phyloP scores from a whole-genome alignment of 2,329 filamentous ascomycete genomes.

The Coniochaeta prunicola region DNA sequence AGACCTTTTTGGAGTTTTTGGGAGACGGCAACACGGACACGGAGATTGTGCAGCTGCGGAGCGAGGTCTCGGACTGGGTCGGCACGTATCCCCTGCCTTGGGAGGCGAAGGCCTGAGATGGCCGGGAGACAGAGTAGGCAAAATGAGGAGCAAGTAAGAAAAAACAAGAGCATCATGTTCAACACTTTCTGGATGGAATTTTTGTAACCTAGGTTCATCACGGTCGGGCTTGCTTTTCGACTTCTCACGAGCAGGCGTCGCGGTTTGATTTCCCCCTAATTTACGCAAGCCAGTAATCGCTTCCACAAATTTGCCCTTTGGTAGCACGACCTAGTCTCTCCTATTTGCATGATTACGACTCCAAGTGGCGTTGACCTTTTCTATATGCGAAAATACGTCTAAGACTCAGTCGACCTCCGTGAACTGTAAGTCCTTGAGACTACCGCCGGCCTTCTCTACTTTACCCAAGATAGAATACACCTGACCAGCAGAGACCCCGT shows the following conservation, averaged over 20 bases:
- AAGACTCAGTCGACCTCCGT: too few species aligned
- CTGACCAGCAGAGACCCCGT: too few species aligned
- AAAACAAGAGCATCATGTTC: neutral
- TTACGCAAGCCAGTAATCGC: neutral
- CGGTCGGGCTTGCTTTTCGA: neutral
- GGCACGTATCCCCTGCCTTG: conserved; percentile 67
- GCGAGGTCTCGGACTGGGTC: conserved; percentile 74
- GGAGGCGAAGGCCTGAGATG: conserved; percentile 30
- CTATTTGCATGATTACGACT: too few species aligned
- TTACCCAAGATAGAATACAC: neutral
- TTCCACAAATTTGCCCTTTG: neutral
- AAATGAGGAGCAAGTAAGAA: neutral
- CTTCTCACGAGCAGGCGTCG: neutral
- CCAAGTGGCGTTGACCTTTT: too few species aligned
- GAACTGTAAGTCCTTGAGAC: too few species aligned
- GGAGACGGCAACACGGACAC: conserved; percentile 59
- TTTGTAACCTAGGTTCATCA: neutral
- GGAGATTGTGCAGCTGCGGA: conserved; percentile 65
- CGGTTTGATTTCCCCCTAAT: neutral
- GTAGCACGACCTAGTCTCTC: too few species aligned
- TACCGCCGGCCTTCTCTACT: neutral
- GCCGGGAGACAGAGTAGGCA: neutral
- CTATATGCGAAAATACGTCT: too few species aligned
- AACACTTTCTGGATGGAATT: neutral
- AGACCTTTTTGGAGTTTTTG: conserved; percentile 61